phyloP scores from a whole-genome alignment of 1,284 basidiomycete species.

The Athelia sp. region DNA sequence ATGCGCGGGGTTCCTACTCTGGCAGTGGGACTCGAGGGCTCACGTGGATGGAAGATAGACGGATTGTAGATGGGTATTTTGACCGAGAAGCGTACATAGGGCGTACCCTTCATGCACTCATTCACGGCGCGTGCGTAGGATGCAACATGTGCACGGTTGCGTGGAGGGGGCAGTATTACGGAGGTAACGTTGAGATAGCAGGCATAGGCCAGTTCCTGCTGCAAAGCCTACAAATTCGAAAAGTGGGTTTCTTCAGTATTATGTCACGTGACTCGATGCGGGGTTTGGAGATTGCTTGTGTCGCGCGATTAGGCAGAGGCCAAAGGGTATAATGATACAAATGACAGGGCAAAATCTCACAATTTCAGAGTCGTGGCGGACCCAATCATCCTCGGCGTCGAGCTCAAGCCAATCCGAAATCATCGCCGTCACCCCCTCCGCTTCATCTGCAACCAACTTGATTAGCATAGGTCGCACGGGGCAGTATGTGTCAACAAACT shows the following conservation, averaged over 20 bases:
- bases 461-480: neutral
- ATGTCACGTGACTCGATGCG: neutral
- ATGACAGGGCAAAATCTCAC: constrained; percentile 41
- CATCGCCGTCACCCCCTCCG: constrained; percentile 72
- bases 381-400: constrained; percentile 90
- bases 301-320: constrained; percentile 5
- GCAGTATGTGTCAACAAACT: constrained; percentile 21
- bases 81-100: constrained; percentile 75
- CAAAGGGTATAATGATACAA: constrained; percentile 6
- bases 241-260: constrained; percentile 2
- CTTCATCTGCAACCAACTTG: constrained; percentile 65
- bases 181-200: constrained; percentile 86
- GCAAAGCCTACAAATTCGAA: constrained; percentile 63
- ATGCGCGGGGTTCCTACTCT: neutral
- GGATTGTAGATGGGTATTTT: constrained; percentile 84
- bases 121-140: constrained; percentile 92
- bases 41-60: constrained; percentile 40
- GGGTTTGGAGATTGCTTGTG: neutral
- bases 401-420: constrained; percentile 94
- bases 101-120: constrained; percentile 64
- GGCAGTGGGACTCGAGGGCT: constrained; percentile 7
- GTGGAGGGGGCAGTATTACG: constrained; percentile 87
- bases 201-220: constrained; percentile 91
- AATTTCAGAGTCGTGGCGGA: constrained; percentile 94
- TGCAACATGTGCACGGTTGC: constrained; percentile 78